Conservation (phyloP, 2,329 filamentous ascomycete species). For the Monascus ruber region DNA sequence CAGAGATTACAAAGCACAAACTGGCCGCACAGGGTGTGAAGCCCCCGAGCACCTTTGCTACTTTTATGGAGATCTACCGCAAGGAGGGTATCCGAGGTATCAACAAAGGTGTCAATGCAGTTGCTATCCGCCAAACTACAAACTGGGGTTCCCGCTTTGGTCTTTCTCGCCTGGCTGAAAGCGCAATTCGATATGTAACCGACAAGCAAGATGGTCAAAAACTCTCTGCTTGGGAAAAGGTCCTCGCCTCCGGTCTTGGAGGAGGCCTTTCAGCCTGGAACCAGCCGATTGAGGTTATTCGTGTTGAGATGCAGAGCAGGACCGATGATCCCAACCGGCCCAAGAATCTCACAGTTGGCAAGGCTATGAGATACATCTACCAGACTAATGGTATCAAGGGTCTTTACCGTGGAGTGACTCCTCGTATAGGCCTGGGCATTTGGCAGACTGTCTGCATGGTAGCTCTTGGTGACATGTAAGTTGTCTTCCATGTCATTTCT, state of each 20-base stretch:
- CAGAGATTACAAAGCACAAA: slow-evolving; percentile 99
- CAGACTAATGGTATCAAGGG: slow-evolving; percentile 75
- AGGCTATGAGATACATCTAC: slow-evolving; percentile 77
- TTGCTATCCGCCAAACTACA: slow-evolving; percentile 97
- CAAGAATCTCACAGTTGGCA: slow-evolving; percentile 97
- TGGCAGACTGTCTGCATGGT: slow-evolving; percentile 99
- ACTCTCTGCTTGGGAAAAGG: slow-evolving; percentile 73
- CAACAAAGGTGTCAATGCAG: slow-evolving; percentile 97
- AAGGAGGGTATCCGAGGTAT: slow-evolving; percentile 88
- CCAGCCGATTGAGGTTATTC: slow-evolving; percentile 98
- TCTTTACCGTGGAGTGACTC: slow-evolving; percentile 88
- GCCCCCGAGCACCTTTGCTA: slow-evolving; percentile 81
- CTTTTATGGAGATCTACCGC: slow-evolving; percentile 95
- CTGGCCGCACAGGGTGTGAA: slow-evolving; percentile 70
- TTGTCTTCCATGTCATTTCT: slow-evolving; percentile 15
- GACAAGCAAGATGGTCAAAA: slow-evolving; percentile 71
- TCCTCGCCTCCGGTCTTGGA: slow-evolving; percentile 72
- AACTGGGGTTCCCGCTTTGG: slow-evolving; percentile 98
- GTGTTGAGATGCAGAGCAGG: slow-evolving; percentile 99
- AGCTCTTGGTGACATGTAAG: slow-evolving; percentile 92
- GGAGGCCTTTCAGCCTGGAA: slow-evolving; percentile 97
- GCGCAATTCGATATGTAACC: slow-evolving; percentile 66
- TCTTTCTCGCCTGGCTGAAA: slow-evolving; percentile 81
- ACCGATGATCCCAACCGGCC: slow-evolving; percentile 93
- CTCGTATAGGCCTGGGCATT: slow-evolving; percentile 86